phyloP scores from a whole-genome alignment of 345 rosid genomes.

The Citropsis articulata region DNA sequence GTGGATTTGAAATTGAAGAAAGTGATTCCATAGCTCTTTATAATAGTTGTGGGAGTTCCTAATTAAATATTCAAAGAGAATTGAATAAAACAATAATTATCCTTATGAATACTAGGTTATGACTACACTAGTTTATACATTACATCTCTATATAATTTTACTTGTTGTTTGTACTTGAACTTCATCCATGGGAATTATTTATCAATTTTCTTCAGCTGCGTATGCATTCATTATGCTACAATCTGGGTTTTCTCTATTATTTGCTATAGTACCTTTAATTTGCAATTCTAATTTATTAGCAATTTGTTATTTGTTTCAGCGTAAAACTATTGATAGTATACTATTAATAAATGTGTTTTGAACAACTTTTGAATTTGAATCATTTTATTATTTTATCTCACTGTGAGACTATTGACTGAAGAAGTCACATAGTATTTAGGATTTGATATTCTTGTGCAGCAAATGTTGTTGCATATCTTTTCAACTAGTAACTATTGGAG shows the following conservation, averaged over 20 bases:
- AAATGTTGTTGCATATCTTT: no score
- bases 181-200: not conserved
- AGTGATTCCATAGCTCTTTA: no score
- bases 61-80: conserved; percentile 65
- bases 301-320: conserved; percentile 38
- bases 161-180: not conserved
- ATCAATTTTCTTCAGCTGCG: not conserved
- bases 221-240: not conserved
- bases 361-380: no score
- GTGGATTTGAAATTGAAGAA: no score
- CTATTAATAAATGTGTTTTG: no score
- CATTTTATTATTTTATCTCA: no score
- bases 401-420: no score
- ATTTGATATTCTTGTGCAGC: no score
- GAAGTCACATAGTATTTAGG: no score
- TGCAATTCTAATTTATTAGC: not conserved
- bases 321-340: conserved; percentile 94
- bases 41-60: no score
- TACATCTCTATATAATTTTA: not conserved
- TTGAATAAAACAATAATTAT: conserved; percentile 91
- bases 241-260: not conserved
- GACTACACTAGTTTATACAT: not conserved
- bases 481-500: no score
- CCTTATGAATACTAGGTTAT: conserved; percentile 54
- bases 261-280: not conserved